Evolutionary conservation across 768 basidiomycete genomes (phyloP).

Genomic region (Boletus pseudo-olivaceus): DNA sequence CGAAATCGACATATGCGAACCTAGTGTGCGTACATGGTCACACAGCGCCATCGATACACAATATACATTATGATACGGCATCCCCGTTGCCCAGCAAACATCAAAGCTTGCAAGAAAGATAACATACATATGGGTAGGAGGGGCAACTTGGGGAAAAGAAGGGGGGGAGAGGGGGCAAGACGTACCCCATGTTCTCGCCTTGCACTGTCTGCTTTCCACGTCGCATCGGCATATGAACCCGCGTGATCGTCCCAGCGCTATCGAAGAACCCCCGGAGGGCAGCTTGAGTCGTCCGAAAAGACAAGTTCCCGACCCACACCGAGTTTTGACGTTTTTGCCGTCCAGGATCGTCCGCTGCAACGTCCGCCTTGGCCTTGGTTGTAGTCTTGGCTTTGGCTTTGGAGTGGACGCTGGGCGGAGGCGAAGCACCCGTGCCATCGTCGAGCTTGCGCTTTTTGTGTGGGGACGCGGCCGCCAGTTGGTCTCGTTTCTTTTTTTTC

Average conservation of each 20-base stretch:
- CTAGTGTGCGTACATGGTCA: slow-evolving; percentile 38
- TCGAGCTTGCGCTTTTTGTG: slow-evolving; percentile 48
- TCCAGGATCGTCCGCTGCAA: slow-evolving; percentile 7
- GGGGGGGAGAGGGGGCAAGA: slow-evolving; percentile 17
- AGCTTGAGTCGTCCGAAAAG: slow-evolving; percentile 81
- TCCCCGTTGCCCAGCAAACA: background rate
- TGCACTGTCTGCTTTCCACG: slow-evolving; percentile 46
- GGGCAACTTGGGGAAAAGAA: background rate
- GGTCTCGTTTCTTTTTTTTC: slow-evolving; percentile 36
- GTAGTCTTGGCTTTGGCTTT: background rate
- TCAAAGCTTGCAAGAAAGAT: background rate
- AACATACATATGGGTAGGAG: background rate
- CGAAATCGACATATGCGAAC: slow-evolving; percentile 96
- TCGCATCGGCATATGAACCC: slow-evolving; percentile 86
- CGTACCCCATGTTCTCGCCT: slow-evolving; percentile 78
- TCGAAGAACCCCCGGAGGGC: slow-evolving; percentile 70
- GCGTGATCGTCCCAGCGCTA: slow-evolving; percentile 67
- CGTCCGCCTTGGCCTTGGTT: background rate
- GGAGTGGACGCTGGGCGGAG: background rate
- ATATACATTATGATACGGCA: too few relatives aligned
- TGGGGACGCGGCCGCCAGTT: slow-evolving; percentile 5
- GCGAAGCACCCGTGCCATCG: slow-evolving; percentile 3
- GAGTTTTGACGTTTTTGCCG: slow-evolving; percentile 70
- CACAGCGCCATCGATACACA: background rate
- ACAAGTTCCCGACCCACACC: slow-evolving; percentile 93